These are phyloP conservation scores for Liriodendron chinense DNA, from an alignment of 164 flowering plant species.

Conservation along the genomic window DNA sequence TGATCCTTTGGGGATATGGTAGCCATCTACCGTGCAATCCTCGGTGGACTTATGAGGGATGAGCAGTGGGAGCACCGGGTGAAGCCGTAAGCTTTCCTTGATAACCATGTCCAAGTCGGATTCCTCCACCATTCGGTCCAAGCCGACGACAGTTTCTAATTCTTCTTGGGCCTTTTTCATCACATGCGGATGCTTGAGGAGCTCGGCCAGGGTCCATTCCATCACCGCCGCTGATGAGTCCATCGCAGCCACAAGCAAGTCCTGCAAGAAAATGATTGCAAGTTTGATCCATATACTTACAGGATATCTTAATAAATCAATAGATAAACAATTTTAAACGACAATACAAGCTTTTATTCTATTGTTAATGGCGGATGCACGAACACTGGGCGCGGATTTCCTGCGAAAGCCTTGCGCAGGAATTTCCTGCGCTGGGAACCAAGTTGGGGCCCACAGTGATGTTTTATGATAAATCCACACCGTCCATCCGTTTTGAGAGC, in stretches of 20 bases:
- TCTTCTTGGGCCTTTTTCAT: constrained; percentile 10
- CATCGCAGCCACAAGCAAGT: not conserved
- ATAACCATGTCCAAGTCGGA: constrained; percentile 10
- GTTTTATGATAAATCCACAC: too few species aligned
- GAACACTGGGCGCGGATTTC: too few species aligned
- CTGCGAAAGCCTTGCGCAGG: too few species aligned
- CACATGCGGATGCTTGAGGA: not conserved
- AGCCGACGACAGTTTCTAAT: not conserved
- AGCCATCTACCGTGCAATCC: constrained; percentile 15
- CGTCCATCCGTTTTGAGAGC: too few species aligned
- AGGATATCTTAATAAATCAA: constrained; percentile 10
- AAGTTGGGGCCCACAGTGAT: too few species aligned
- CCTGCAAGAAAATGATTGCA: not conserved
- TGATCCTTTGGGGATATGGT: constrained; percentile 63
- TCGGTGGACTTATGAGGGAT: constrained; percentile 11
- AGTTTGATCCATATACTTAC: not conserved
- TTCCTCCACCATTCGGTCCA: constrained; percentile 16
- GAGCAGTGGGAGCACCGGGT: constrained; percentile 10
- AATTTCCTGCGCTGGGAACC: too few species aligned
- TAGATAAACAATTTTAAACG: not conserved
- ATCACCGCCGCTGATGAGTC: not conserved
- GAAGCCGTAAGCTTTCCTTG: constrained; percentile 10
- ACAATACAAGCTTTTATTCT: constrained; percentile 17
- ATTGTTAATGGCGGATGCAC: constrained; percentile 18
- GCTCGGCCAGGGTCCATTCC: constrained; percentile 17